Evolutionary conservation across 495 filamentous ascomycete genomes (phyloP).

Genomic region (Xylaria bambusicola): DNA sequence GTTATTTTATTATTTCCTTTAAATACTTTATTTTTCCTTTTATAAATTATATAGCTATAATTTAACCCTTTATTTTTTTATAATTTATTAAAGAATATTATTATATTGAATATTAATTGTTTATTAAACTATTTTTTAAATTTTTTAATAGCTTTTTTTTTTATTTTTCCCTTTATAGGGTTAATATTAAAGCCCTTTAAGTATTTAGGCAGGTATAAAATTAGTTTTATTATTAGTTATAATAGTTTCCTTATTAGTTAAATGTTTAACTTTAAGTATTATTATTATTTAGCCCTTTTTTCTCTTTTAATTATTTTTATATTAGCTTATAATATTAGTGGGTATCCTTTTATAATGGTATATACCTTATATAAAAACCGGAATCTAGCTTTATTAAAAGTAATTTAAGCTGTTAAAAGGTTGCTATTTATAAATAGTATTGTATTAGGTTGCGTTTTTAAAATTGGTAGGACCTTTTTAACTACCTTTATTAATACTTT

Average conservation of each 20-base stretch:
- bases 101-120: background rate
- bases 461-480: background rate
- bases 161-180: background rate
- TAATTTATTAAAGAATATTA: background rate
- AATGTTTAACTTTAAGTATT: background rate
- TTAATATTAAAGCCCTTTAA: background rate
- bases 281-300: background rate
- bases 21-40: background rate
- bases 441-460: background rate
- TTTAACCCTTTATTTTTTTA: background rate
- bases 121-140: background rate
- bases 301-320: background rate
- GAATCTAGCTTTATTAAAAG: background rate
- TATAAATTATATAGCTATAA: slow-evolving; percentile 6
- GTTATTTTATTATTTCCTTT: background rate
- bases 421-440: background rate
- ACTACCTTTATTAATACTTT: background rate
- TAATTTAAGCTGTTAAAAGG: background rate
- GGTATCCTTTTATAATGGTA: background rate
- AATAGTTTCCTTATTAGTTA: background rate
- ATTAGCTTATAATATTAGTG: background rate
- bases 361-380: background rate
- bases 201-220: background rate
- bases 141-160: background rate
- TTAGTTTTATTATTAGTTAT: background rate